These are phyloP conservation scores for Blastobotrys serpentis DNA, from an alignment of 1,139 yeast genomes.

Conservation along the genomic window DNA sequence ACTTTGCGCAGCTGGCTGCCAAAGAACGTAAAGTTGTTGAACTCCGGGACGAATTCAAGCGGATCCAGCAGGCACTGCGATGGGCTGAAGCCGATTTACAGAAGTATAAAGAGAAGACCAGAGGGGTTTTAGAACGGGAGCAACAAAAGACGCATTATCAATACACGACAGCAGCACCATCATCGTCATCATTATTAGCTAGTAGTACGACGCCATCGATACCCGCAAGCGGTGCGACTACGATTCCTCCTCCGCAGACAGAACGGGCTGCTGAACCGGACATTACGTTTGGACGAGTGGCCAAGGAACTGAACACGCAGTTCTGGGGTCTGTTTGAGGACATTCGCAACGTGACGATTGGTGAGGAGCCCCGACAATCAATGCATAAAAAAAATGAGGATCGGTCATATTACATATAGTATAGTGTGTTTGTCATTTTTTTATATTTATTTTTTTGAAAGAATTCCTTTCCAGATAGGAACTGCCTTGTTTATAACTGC, in stretches of 20 bases:
- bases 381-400: not conserved
- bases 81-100: conserved; percentile 34
- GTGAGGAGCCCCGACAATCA: conserved; percentile 15
- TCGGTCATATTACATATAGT: conserved; percentile 6
- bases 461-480: conserved; percentile 28
- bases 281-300: conserved; percentile 28
- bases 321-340: conserved; percentile 40
- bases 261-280: too few species aligned
- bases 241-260: too few species aligned
- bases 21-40: conserved; percentile 40
- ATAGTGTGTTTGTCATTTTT: not conserved
- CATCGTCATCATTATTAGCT: not conserved
- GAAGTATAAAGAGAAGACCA: conserved; percentile 29
- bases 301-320: conserved; percentile 38
- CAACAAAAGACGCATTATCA: not conserved
- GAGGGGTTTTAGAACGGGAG: conserved; percentile 1
- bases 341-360: conserved; percentile 23
- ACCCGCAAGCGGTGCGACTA: too few species aligned
- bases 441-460: conserved; percentile 4
- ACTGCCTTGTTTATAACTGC: conserved; percentile 34
- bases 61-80: conserved; percentile 32
- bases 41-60: conserved; percentile 36
- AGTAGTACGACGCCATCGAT: not conserved
- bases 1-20: conserved; percentile 37
- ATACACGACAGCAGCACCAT: conserved; percentile 3